A percentile compares a stretch with the other conserved stretches of the same genome.
Conservation (phyloP, 192 early-diverging fungal genomes). For the Cladochytrium replicatum region DNA sequence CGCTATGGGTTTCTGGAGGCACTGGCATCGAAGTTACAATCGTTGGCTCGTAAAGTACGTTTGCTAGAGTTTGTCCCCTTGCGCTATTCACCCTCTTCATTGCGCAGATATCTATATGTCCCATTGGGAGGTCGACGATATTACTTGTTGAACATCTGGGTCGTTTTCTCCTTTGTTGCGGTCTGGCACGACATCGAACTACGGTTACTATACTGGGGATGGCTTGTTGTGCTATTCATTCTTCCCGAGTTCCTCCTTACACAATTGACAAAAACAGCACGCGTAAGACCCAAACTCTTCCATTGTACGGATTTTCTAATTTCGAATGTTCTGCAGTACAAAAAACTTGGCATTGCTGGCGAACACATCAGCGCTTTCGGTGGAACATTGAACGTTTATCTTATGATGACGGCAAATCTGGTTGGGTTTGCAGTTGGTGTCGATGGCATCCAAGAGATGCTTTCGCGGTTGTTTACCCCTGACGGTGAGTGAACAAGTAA, state of each 20-base stretch:
- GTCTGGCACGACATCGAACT: constrained; percentile 90
- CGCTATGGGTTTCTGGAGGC: constrained; percentile 84
- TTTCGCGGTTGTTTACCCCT: constrained; percentile 49
- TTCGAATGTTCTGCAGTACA: background rate
- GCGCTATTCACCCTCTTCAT: constrained; percentile 3
- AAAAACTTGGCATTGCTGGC: constrained; percentile 47
- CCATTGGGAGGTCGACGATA: constrained; percentile 76
- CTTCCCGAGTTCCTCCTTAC: constrained; percentile 71
- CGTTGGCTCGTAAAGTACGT: constrained; percentile 72
- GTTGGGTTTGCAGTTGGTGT: constrained; percentile 91
- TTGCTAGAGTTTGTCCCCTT: constrained; percentile 2
- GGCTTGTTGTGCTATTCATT: constrained; percentile 78
- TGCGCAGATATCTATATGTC: constrained; percentile 68
- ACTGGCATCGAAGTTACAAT: constrained; percentile 93
- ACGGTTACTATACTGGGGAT: constrained; percentile 80
- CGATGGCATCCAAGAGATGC: constrained; percentile 70
- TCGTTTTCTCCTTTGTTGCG: constrained; percentile 93
- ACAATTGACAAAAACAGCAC: background rate
- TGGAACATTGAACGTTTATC: constrained; percentile 73
- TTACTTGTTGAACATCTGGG: constrained; percentile 65
- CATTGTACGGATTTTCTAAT: background rate
- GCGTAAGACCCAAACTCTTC: too few relatives aligned
- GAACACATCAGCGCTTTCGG: constrained; percentile 74
- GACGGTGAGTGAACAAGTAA: constrained; percentile 46
- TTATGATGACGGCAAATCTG: constrained; percentile 93